Conservation (phyloP, 768 basidiomycete species). For the Tremella yokohamensis region DNA sequence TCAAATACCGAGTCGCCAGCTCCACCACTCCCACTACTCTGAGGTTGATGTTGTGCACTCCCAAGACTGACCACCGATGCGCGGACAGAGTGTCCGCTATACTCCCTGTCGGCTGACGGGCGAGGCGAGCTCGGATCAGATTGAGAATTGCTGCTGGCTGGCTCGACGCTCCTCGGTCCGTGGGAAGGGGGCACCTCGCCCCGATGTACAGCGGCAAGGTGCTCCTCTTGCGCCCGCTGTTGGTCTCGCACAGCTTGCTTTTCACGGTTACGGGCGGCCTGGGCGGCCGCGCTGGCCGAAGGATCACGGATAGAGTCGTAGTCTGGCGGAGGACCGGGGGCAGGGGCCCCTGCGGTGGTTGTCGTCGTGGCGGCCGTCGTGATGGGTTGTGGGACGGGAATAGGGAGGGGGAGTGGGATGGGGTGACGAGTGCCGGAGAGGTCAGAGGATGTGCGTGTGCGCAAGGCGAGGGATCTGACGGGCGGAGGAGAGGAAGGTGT, state of each 20-base stretch:
- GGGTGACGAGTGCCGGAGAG: neutral
- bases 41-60: neutral
- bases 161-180: neutral
- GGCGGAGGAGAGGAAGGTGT: slow-evolving; percentile 2
- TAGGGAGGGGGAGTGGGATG: neutral
- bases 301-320: neutral
- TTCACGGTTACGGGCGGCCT: slow-evolving; percentile 6
- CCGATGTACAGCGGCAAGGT: slow-evolving; percentile 1
- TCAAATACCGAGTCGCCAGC: neutral
- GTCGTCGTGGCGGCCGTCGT: too few relatives aligned
- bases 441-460: neutral
- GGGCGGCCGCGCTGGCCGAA: neutral
- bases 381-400: neutral
- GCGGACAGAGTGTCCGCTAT: neutral
- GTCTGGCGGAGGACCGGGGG: slow-evolving; percentile 1
- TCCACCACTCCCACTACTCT: neutral
- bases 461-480: neutral
- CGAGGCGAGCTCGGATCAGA: neutral
- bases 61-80: neutral
- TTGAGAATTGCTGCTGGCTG: neutral
- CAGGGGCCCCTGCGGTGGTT: too few relatives aligned
- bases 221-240: slow-evolving; percentile 3
- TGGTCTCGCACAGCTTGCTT: slow-evolving; percentile 16
- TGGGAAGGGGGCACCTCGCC: neutral
- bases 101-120: neutral